Evolutionary conservation across 2,329 filamentous ascomycete genomes (phyloP), one percentile per base, ranked within the genome.

Genomic region (Colletotrichum phormii): DNA sequence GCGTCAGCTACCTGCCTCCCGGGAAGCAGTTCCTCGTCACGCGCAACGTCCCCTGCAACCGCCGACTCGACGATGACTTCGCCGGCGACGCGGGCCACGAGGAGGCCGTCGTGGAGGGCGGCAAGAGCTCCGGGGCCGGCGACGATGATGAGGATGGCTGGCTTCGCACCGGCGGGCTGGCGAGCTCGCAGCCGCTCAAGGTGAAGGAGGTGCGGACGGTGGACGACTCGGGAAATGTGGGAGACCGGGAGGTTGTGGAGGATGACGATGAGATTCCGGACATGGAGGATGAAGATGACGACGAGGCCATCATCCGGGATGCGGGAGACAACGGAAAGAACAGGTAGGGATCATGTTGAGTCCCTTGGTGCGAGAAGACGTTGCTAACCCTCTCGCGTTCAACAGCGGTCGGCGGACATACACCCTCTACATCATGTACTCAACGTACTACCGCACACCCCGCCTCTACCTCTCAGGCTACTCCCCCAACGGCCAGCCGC

Each of bases 271-370:
- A 98, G 78, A 98, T 98, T 74, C 96, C 95, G 0, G 96, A 98
- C 80, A 98, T 98, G 95, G 97, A 98, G 80, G 97, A 98, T 75
- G 96, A 98, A 70, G 95, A 98, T 75, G 95, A 98, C 74, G 95
- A 97, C 75, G 95, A 98, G 83, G 97, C 97, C 57, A 98, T 99
- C 80, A 98, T 98, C 79, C 89, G 93, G 13, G 95, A 97, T 77
- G 87, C 90, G 7, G 84, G 87, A 33, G 80, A 83, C 8, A 83
- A 85, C 69, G 84, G 83, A 65, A 84, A 82, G 75, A 86, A 82
- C 75, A 86, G 84, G 89, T 87, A 79, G 74, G 82, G 64, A 22
- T 26, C 24, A 8, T 5, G 3, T 35, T 6, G 9, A 12, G n/a
- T 22, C n/a, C 5, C n/a, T n/a, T n/a, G n/a, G n/a, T n/a, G n/a